These are phyloP conservation scores for Blastocystis sp. DNA, from an alignment of 352 stramenopile species.

Conservation along the genomic window DNA sequence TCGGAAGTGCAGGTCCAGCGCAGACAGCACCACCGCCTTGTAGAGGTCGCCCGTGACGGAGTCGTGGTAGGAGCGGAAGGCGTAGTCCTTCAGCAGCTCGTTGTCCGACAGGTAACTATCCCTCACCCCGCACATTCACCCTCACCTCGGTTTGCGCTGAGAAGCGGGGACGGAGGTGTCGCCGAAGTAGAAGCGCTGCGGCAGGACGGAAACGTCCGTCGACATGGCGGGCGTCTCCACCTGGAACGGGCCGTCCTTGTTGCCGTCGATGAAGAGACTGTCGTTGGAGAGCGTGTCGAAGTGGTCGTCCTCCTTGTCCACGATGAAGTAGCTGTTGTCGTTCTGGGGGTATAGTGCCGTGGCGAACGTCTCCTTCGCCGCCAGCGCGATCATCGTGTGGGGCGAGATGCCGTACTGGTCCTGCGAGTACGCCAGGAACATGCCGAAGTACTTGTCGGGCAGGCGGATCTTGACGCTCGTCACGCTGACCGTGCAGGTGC, in stretches of 20 bases:
- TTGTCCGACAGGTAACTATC: slow-evolving; percentile 53
- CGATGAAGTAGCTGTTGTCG: slow-evolving; percentile 67
- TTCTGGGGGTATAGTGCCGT: slow-evolving; percentile 37
- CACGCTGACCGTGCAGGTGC: slow-evolving; percentile 25
- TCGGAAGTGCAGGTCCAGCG: slow-evolving; percentile 58
- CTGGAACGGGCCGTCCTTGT: slow-evolving; percentile 66
- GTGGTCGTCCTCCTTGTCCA: slow-evolving; percentile 43
- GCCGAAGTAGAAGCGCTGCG: slow-evolving; percentile 59
- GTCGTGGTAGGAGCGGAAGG: slow-evolving; percentile 47
- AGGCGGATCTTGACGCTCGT: slow-evolving; percentile 55
- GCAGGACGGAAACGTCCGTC: slow-evolving; percentile 57
- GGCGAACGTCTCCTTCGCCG: slow-evolving; percentile 57
- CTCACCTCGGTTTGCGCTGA: slow-evolving; percentile 24
- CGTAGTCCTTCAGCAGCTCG: slow-evolving; percentile 52
- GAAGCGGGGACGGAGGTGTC: neutral
- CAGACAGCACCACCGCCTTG: slow-evolving; percentile 44
- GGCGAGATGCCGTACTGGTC: slow-evolving; percentile 51
- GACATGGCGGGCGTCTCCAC: slow-evolving; percentile 59
- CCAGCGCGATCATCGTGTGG: slow-evolving; percentile 47
- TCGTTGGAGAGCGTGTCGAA: slow-evolving; percentile 60
- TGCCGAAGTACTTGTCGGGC: slow-evolving; percentile 67
- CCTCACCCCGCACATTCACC: neutral
- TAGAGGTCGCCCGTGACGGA: slow-evolving; percentile 56
- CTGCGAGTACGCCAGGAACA: slow-evolving; percentile 56
- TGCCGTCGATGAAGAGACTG: slow-evolving; percentile 49